phyloP scores from a whole-genome alignment of 495 filamentous ascomycete genomes.

The Tuber melanosporum region DNA sequence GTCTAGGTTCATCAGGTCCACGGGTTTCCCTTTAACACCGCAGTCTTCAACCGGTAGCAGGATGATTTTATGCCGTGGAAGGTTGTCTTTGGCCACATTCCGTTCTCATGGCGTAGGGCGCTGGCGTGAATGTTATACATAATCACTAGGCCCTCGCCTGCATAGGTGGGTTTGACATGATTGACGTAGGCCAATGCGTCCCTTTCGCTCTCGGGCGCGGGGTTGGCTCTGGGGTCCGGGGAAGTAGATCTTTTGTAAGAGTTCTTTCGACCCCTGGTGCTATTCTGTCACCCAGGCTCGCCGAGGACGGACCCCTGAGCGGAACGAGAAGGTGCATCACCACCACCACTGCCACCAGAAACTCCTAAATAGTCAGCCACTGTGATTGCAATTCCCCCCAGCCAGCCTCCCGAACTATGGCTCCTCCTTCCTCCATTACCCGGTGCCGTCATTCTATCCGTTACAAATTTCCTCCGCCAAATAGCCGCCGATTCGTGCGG shows the following conservation, averaged over 20 bases:
- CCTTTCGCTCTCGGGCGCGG: conserved; percentile 53
- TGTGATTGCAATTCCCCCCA: conserved; percentile 48
- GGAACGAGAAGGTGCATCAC: conserved; percentile 13
- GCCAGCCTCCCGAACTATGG: conserved; percentile 45
- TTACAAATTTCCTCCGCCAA: conserved; percentile 8
- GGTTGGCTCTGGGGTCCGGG: conserved; percentile 47
- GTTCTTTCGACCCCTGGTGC: background rate
- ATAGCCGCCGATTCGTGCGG: background rate
- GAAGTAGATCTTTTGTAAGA: conserved; percentile 32
- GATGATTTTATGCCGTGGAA: conserved; percentile 73
- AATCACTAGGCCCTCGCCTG: conserved; percentile 81
- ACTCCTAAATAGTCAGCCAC: conserved; percentile 44
- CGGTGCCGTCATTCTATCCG: conserved; percentile 15
- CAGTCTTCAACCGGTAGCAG: conserved; percentile 87
- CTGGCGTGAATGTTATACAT: conserved; percentile 77
- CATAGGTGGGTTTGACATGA: conserved; percentile 72
- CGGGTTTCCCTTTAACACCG: conserved; percentile 65
- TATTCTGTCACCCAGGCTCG: background rate
- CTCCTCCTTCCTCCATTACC: conserved; percentile 40
- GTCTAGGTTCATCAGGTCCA: background rate
- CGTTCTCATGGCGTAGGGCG: conserved; percentile 76
- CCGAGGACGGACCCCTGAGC: conserved; percentile 11
- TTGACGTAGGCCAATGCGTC: conserved; percentile 83
- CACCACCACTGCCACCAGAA: conserved; percentile 24
- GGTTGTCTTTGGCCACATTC: conserved; percentile 89